Percentiles rank a stretch among this genome's conserved stretches.
These are phyloP conservation scores for Penicillium waksmanii DNA, from an alignment of 495 filamentous ascomycete genomes.

Conservation along the genomic window DNA sequence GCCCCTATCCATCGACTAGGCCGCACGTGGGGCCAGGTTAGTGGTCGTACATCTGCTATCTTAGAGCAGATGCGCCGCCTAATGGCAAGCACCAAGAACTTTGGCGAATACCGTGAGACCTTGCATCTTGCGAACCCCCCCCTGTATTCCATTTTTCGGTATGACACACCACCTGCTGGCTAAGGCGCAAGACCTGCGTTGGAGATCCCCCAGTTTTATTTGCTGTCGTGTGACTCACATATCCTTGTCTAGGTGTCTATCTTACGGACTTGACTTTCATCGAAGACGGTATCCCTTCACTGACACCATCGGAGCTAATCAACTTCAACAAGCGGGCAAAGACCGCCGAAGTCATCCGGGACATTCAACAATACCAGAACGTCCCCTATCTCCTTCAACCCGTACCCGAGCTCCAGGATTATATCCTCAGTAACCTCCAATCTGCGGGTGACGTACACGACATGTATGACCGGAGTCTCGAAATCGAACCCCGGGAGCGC, in stretches of 20 bases:
- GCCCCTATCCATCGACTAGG: conserved; percentile 92
- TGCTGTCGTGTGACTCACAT: neutral
- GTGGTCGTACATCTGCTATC: conserved; percentile 74
- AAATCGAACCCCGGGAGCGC: conserved; percentile 89
- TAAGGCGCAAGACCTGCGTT: neutral
- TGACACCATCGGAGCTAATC: conserved; percentile 93
- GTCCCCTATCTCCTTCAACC: conserved; percentile 88
- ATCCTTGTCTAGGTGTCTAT: conserved; percentile 72
- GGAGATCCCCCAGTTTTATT: neutral
- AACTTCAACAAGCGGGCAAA: conserved; percentile 98
- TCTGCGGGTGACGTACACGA: conserved; percentile 93
- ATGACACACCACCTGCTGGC: conserved; percentile 35
- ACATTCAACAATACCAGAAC: conserved; percentile 98
- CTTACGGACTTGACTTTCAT: conserved; percentile 98
- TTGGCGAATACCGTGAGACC: conserved; percentile 92
- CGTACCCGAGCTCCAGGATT: conserved; percentile 92
- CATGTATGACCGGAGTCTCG: conserved; percentile 96
- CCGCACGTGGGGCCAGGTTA: conserved; percentile 94
- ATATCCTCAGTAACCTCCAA: conserved; percentile 94
- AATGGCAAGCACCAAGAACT: conserved; percentile 98
- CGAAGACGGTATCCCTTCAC: conserved; percentile 94
- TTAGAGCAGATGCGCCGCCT: conserved; percentile 89
- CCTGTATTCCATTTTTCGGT: conserved; percentile 99
- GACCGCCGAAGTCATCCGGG: conserved; percentile 95
- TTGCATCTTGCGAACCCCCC: conserved; percentile 88